Percentiles rank a stretch among this genome's conserved stretches.
Conservation (phyloP, 768 basidiomycete genomes). For the Lentinus tigrinus region DNA sequence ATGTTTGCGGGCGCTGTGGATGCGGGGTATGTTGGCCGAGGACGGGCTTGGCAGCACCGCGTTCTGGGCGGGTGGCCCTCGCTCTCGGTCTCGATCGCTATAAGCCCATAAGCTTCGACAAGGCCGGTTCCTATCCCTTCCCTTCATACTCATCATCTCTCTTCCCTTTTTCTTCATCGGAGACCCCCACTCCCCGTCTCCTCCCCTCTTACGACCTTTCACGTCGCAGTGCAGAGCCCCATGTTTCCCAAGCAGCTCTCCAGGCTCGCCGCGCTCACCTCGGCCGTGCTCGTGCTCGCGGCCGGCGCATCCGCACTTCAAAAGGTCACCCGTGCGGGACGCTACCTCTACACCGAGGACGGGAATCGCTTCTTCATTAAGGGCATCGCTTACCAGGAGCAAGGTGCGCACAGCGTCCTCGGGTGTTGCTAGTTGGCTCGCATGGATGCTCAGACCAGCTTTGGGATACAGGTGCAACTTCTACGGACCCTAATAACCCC, state of each 20-base stretch:
- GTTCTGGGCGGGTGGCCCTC: neutral
- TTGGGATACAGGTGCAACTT: constrained; percentile 32
- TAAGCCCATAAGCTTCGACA: neutral
- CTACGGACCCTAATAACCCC: constrained; percentile 51
- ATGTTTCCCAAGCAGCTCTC: constrained; percentile 25
- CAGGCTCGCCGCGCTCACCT: constrained; percentile 29
- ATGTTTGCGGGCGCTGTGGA: neutral
- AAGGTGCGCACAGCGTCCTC: constrained; percentile 50
- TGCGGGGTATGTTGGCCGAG: constrained; percentile 6
- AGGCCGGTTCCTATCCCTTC: neutral
- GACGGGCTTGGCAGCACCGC: neutral
- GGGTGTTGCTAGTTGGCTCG: neutral
- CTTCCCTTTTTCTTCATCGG: constrained; percentile 6
- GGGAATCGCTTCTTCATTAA: constrained; percentile 87
- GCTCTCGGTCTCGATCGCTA: neutral
- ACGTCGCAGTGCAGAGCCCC: constrained; percentile 7
- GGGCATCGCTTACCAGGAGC: constrained; percentile 81
- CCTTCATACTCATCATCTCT: neutral
- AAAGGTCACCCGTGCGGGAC: constrained; percentile 65
- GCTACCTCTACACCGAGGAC: constrained; percentile 76
- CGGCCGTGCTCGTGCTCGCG: constrained; percentile 41
- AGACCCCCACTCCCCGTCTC: constrained; percentile 8
- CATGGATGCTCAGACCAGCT: neutral
- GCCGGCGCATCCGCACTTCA: constrained; percentile 64
- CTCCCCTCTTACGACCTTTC: constrained; percentile 3